Conservation (phyloP, 139 green algal genomes). For the Micractinium conductrix region DNA sequence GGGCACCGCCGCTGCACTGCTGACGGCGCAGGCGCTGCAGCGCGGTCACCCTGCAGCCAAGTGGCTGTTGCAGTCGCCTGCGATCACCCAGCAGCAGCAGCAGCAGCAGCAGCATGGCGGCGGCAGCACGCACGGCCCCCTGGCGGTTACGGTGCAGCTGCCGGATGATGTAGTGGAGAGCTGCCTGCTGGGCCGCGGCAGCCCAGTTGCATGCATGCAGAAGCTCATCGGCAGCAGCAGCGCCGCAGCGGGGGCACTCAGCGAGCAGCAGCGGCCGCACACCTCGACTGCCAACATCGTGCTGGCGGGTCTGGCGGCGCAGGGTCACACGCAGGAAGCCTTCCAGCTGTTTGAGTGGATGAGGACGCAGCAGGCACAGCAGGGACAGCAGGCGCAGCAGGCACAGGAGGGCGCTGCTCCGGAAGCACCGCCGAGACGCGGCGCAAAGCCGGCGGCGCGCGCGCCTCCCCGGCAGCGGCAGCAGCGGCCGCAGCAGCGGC, state of each 20-base stretch:
- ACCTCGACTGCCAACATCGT: slow-evolving; percentile 2
- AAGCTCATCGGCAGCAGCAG: neutral
- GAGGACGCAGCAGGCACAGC: neutral
- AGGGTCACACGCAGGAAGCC: neutral
- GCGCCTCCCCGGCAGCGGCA: neutral
- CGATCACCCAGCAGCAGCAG: neutral
- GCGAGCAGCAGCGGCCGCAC: too few species aligned
- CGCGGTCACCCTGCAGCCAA: neutral
- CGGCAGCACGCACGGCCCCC: neutral
- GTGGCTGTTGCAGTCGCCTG: slow-evolving; percentile 27
- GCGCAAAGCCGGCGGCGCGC: neutral
- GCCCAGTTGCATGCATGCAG: neutral
- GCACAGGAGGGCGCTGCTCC: neutral
- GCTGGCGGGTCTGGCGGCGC: slow-evolving; percentile 4
- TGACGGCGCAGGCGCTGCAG: slow-evolving; percentile 24
- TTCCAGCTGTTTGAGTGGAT: slow-evolving; percentile 12
- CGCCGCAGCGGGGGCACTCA: neutral
- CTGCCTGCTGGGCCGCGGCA: slow-evolving; percentile 20
- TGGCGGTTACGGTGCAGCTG: neutral
- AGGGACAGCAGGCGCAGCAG: neutral
- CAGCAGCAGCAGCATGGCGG: neutral
- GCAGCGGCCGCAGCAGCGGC: neutral
- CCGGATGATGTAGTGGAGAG: slow-evolving; percentile 6
- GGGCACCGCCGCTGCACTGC: slow-evolving; percentile 14
- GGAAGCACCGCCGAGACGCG: neutral